Base-by-base conservation (phyloP, 768 basidiomycete genomes). In the Leccinum imitatum region DNA sequence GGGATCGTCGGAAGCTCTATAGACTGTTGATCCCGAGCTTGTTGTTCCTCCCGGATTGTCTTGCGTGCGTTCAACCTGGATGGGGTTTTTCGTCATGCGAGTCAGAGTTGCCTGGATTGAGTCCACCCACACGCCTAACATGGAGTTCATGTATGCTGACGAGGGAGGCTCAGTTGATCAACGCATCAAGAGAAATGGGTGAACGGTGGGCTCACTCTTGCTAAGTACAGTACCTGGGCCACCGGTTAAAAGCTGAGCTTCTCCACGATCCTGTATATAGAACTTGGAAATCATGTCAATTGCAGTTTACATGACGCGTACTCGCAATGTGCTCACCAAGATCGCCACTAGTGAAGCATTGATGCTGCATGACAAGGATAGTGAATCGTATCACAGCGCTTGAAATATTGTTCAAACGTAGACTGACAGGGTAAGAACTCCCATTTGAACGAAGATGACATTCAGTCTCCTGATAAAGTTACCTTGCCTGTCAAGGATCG, bases 81-180 rank as follows among this genome's bases (percentile, higher is more conserved):
- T 25, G 6, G 14, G 48, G 13, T 0, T 4, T 3, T 37, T 7
- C 0, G 27, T 62, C n/a, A 55, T 15, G 11, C 10, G 10, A 46
- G 17, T 50, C 23, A 6, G 14, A 17, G 4, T 17, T 6, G 4
- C 11, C 10, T 23, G 17, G 27, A 53, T 33, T 9, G 15, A n/a
- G 33, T 19, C 25, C 8, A 30, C 69, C 61, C 51, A 71, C 69
- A 71, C 66, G 13, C 64, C 48, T 7, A 72, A 41, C 63, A 68
- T 66, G 17, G 66, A 72, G 27, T 70, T 72, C 25, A 50, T 13
- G 15, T 66, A 71, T 27, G 61, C 70, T 23, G 2, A 23, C 21
- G 21, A 23, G 21, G 21, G 21, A 33, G n/a, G 30, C 5, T n/a
- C 3, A 27, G 9, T 6, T 9, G 6, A 14, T 56, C 2, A 58